Evolutionary conservation across 2,329 filamentous ascomycete genomes (phyloP).

Genomic region (Microsporum canis): DNA sequence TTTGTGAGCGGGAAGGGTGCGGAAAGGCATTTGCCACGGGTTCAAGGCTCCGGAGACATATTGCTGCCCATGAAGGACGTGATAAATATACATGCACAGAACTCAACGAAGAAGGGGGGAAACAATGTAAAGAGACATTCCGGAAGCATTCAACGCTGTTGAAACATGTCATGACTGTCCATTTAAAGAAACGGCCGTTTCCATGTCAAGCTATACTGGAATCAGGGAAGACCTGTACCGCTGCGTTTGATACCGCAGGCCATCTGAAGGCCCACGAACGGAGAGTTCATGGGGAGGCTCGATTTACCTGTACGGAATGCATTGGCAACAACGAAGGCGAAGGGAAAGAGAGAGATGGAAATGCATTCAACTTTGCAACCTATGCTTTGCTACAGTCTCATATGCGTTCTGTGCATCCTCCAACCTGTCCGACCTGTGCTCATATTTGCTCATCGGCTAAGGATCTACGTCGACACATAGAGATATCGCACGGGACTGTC

Average conservation of each 20-base stretch:
- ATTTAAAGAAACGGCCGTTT: slow-evolving; percentile 61
- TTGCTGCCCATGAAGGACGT: slow-evolving; percentile 64
- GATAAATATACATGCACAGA: slow-evolving; percentile 64
- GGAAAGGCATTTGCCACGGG: slow-evolving; percentile 71
- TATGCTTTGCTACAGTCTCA: slow-evolving; percentile 61
- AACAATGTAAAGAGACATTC: slow-evolving; percentile 64
- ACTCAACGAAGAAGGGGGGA: slow-evolving; percentile 31
- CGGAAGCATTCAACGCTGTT: slow-evolving; percentile 79
- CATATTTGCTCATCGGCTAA: slow-evolving; percentile 54
- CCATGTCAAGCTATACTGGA: slow-evolving; percentile 48
- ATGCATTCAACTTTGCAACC: slow-evolving; percentile 55
- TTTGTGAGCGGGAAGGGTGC: slow-evolving; percentile 62
- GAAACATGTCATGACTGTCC: slow-evolving; percentile 66
- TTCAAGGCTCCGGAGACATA: slow-evolving; percentile 64
- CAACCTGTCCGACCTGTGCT: slow-evolving; percentile 62
- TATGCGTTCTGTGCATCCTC: slow-evolving; percentile 59
- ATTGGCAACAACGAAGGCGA: slow-evolving; percentile 20
- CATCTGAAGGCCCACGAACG: slow-evolving; percentile 61
- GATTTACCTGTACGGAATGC: slow-evolving; percentile 71
- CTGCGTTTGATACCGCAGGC: slow-evolving; percentile 61
- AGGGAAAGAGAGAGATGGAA: background rate
- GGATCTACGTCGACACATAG: slow-evolving; percentile 64
- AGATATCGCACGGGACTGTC: slow-evolving; percentile 58
- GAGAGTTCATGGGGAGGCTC: slow-evolving; percentile 56
- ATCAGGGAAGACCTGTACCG: slow-evolving; percentile 46